A percentile compares a stretch with the other conserved stretches of the same genome.
Evolutionary conservation across 768 basidiomycete genomes (phyloP).

Genomic region (Solioccasus polychromus): DNA sequence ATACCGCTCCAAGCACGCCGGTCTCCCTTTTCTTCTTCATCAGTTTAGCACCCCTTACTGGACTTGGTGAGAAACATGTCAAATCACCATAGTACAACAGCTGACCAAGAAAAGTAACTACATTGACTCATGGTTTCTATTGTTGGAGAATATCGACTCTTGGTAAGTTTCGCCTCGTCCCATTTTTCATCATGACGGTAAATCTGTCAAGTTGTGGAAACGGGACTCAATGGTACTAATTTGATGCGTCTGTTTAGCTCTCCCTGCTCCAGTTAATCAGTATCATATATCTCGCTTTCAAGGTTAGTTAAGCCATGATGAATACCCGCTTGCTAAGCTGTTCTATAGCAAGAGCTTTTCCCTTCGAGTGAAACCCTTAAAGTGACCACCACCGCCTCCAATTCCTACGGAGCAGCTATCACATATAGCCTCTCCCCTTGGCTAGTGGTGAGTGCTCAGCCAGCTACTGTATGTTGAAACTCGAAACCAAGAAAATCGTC

Average conservation of each 20-base stretch:
- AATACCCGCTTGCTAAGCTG: too few relatives aligned
- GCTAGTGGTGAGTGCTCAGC: constrained; percentile 9
- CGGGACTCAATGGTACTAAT: not conserved
- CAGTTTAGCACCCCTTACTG: constrained; percentile 8
- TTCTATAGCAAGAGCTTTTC: not conserved
- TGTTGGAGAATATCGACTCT: constrained; percentile 23
- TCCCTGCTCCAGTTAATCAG: constrained; percentile 22
- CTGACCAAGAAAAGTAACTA: constrained; percentile 9
- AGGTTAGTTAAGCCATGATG: not conserved
- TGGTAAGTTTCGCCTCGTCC: not conserved
- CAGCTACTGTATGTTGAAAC: too few relatives aligned
- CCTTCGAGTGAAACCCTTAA: not conserved
- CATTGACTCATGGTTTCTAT: constrained; percentile 18
- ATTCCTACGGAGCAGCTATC: not conserved
- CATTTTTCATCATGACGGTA: constrained; percentile 17
- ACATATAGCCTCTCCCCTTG: not conserved
- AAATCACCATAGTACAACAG: not conserved
- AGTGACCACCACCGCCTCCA: too few relatives aligned
- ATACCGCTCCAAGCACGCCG: too few relatives aligned
- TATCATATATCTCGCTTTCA: constrained; percentile 1
- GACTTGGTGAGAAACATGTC: constrained; percentile 14
- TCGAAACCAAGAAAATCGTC: too few relatives aligned
- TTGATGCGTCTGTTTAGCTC: constrained; percentile 6
- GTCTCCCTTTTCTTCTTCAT: too few relatives aligned
- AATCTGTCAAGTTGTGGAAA: not conserved